A percentile compares a stretch with the other conserved stretches of the same genome.
Conservation (phyloP, 257 asterid species). For the Solanum bukasovii region DNA sequence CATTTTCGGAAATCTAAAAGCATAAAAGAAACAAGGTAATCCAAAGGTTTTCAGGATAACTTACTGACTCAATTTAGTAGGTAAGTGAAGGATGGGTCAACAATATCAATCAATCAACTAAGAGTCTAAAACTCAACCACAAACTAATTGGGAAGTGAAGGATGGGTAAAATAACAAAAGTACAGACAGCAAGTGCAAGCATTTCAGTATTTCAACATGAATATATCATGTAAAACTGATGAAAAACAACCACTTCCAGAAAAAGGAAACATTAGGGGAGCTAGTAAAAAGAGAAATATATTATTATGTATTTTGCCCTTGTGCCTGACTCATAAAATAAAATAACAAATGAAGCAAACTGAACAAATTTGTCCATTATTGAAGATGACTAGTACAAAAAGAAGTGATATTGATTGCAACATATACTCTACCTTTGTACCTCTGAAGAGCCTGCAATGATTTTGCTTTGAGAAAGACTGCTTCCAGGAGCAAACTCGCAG, state of each 20-base stretch:
- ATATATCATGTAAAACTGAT: background rate
- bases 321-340: background rate
- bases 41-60: background rate
- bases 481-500: slow-evolving; percentile 77
- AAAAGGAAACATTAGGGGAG: background rate
- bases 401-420: background rate
- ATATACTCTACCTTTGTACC: slow-evolving; percentile 53
- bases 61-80: background rate
- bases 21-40: background rate
- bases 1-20: background rate
- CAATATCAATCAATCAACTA: background rate
- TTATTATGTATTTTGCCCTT: background rate
- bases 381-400: background rate
- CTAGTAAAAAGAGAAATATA: background rate
- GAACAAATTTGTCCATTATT: background rate
- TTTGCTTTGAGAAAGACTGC: slow-evolving; percentile 80
- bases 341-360: background rate
- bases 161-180: background rate
- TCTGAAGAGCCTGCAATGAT: slow-evolving; percentile 72
- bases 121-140: background rate
- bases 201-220: background rate
- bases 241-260: background rate
- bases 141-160: background rate
- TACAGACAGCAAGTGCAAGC: background rate
- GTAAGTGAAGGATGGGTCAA: background rate